Evolutionary conservation across 164 flowering plant genomes (phyloP).

Genomic region (Paratinospora sagittata): DNA sequence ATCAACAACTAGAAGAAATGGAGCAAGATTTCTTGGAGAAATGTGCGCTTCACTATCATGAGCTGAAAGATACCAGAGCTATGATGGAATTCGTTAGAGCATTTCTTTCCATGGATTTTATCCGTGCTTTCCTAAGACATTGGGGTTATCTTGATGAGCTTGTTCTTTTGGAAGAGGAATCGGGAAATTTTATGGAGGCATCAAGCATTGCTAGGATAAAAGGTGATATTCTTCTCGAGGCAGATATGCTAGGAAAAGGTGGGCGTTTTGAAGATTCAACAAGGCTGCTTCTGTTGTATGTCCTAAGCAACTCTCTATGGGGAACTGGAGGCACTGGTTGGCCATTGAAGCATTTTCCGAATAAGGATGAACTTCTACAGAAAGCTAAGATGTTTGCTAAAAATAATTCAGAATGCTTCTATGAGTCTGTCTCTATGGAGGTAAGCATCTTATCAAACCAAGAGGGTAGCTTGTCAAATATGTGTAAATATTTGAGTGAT

Average conservation of each 20-base stretch:
- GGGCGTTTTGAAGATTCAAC: slow-evolving; percentile 40
- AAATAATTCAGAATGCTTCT: slow-evolving; percentile 19
- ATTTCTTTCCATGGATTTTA: slow-evolving; percentile 29
- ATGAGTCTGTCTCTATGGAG: slow-evolving; percentile 31
- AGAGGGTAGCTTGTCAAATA: slow-evolving; percentile 16
- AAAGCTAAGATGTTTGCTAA: slow-evolving; percentile 38
- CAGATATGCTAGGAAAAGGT: slow-evolving; percentile 52
- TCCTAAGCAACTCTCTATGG: slow-evolving; percentile 46
- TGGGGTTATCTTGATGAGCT: slow-evolving; percentile 44
- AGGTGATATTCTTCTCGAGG: slow-evolving; percentile 43
- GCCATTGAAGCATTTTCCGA: slow-evolving; percentile 42
- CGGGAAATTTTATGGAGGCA: slow-evolving; percentile 48
- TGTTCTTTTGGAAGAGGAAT: slow-evolving; percentile 40
- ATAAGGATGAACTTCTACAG: slow-evolving; percentile 34
- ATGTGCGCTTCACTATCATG: slow-evolving; percentile 40
- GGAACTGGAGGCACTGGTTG: slow-evolving; percentile 41
- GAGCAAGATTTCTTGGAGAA: slow-evolving; percentile 40
- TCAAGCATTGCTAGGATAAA: slow-evolving; percentile 37
- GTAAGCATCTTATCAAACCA: slow-evolving; percentile 28
- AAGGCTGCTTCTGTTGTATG: slow-evolving; percentile 30
- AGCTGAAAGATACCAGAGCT: slow-evolving; percentile 23
- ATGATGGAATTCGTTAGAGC: slow-evolving; percentile 47
- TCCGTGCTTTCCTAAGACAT: slow-evolving; percentile 31
- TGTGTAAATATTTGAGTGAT: slow-evolving; percentile 22
- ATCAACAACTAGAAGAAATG: slow-evolving; percentile 22